Evolutionary conservation across 495 filamentous ascomycete species (phyloP).

Genomic region (Lichenothelia convexa): DNA sequence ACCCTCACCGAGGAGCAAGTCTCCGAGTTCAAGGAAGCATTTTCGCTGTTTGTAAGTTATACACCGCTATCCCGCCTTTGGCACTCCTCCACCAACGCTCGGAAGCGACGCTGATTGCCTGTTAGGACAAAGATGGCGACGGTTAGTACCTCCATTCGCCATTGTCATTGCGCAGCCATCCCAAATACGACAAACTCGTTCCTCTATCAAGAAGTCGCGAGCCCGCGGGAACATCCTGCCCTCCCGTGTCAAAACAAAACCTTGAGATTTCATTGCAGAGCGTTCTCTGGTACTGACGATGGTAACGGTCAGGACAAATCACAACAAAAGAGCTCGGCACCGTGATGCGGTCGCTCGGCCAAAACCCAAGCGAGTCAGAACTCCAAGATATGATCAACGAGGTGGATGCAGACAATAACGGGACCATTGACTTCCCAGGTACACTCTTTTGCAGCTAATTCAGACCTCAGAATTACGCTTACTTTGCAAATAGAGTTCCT

Average conservation of each 20-base stretch:
- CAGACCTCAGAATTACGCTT: slow-evolving; percentile 1
- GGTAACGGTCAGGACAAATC: slow-evolving; percentile 60
- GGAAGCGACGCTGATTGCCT: not conserved
- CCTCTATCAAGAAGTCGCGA: too few species aligned
- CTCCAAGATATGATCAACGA: slow-evolving; percentile 99
- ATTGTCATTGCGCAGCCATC: too few species aligned
- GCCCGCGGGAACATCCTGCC: too few species aligned
- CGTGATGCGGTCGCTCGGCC: slow-evolving; percentile 98
- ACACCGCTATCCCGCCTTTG: too few species aligned
- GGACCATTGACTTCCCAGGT: slow-evolving; percentile 98
- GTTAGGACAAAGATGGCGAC: slow-evolving; percentile 98
- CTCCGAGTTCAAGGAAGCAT: slow-evolving; percentile 99
- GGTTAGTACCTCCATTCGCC: slow-evolving; percentile 61
- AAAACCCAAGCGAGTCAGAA: slow-evolving; percentile 97
- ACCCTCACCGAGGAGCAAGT: slow-evolving; percentile 94
- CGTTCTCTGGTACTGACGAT: slow-evolving; percentile 3
- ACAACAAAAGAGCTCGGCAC: slow-evolving; percentile 98
- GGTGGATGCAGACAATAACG: slow-evolving; percentile 98
- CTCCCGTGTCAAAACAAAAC: too few species aligned
- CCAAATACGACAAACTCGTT: too few species aligned
- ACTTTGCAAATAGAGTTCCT: slow-evolving; percentile 55
- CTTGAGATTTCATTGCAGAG: too few species aligned
- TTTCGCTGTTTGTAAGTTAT: slow-evolving; percentile 92
- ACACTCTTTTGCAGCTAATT: slow-evolving; percentile 9
- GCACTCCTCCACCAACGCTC: not conserved